phyloP scores from a whole-genome alignment of 2,329 filamentous ascomycete genomes.

The Diaporthe helianthi region DNA sequence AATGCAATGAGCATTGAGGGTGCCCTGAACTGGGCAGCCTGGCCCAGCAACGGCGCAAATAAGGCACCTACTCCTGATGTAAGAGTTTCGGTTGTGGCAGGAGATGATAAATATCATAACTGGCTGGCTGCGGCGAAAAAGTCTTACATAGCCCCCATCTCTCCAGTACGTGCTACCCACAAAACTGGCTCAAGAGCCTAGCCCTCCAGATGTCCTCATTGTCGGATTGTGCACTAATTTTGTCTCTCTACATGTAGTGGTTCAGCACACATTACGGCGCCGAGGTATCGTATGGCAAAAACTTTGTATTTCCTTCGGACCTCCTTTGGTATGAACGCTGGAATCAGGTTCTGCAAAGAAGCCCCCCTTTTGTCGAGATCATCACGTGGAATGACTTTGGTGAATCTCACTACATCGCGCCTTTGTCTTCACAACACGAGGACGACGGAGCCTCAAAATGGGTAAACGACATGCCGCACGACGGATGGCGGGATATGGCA shows the following conservation, averaged over 20 bases:
- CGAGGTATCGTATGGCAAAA: slow-evolving; percentile 33
- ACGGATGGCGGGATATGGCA: slow-evolving; percentile 62
- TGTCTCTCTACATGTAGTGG: slow-evolving; percentile 3
- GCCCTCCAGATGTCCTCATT: too few relatives aligned
- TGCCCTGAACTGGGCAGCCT: slow-evolving; percentile 48
- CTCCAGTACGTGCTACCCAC: slow-evolving; percentile 1
- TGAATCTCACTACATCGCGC: slow-evolving; percentile 35
- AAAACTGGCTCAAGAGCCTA: too few relatives aligned
- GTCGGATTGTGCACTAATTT: not conserved
- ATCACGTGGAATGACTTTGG: slow-evolving; percentile 36
- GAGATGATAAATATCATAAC: slow-evolving; percentile 44
- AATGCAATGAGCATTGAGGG: slow-evolving; percentile 50
- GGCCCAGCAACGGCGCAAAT: slow-evolving; percentile 55
- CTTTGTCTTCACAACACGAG: slow-evolving; percentile 31
- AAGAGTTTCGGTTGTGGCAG: slow-evolving; percentile 50
- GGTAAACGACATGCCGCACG: slow-evolving; percentile 49
- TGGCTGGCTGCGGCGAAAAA: slow-evolving; percentile 44
- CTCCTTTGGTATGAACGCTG: slow-evolving; percentile 35
- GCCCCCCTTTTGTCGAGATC: slow-evolving; percentile 33
- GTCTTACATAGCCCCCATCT: slow-evolving; percentile 37
- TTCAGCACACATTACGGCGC: slow-evolving; percentile 35
- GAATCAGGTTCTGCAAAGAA: slow-evolving; percentile 26
- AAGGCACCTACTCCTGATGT: slow-evolving; percentile 53
- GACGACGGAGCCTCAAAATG: slow-evolving; percentile 37
- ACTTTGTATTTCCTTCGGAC: slow-evolving; percentile 34